Conservation (phyloP, 352 stramenopile genomes). For the Phytopythium chamaehyphon region DNA sequence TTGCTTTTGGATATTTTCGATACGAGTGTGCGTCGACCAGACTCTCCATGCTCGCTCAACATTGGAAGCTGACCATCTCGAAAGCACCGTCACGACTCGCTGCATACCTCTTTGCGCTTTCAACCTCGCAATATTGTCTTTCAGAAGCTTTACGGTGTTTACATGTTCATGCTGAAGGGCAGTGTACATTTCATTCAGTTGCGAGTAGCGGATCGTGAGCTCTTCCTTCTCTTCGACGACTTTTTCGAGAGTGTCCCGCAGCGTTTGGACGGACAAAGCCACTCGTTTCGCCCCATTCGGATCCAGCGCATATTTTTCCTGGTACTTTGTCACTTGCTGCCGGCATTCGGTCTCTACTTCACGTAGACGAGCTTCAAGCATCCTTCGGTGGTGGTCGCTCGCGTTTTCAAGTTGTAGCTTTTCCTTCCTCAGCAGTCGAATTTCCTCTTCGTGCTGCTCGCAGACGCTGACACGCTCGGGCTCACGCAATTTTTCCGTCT, state of each 20-base stretch:
- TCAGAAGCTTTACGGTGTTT: slow-evolving; percentile 15
- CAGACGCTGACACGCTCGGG: slow-evolving; percentile 14
- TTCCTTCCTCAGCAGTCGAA: slow-evolving; percentile 45
- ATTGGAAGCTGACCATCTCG: slow-evolving; percentile 25
- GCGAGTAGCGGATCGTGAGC: slow-evolving; percentile 32
- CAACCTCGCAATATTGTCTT: slow-evolving; percentile 12
- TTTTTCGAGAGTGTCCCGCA: slow-evolving; percentile 58
- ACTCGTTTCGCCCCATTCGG: slow-evolving; percentile 46
- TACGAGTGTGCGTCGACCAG: slow-evolving; percentile 17
- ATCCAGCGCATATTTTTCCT: slow-evolving; percentile 48
- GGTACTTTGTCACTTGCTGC: slow-evolving; percentile 46
- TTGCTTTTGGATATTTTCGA: not conserved
- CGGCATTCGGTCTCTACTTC: slow-evolving; percentile 28
- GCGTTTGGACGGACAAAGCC: slow-evolving; percentile 38
- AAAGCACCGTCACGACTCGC: slow-evolving; percentile 20
- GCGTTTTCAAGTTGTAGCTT: slow-evolving; percentile 37
- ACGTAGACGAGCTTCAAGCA: slow-evolving; percentile 25
- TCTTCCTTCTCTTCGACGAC: slow-evolving; percentile 66
- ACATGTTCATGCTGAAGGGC: slow-evolving; percentile 25
- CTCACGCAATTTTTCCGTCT: slow-evolving; percentile 10
- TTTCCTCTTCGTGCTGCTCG: slow-evolving; percentile 32
- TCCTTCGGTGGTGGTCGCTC: slow-evolving; percentile 25
- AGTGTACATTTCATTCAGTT: slow-evolving; percentile 32
- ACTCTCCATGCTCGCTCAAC: slow-evolving; percentile 33
- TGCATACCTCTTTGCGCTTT: slow-evolving; percentile 14